Percentiles rank a stretch among this genome's conserved stretches.
Evolutionary conservation across 2,329 filamentous ascomycete genomes (phyloP).

Genomic region (Botrytis paeoniae): DNA sequence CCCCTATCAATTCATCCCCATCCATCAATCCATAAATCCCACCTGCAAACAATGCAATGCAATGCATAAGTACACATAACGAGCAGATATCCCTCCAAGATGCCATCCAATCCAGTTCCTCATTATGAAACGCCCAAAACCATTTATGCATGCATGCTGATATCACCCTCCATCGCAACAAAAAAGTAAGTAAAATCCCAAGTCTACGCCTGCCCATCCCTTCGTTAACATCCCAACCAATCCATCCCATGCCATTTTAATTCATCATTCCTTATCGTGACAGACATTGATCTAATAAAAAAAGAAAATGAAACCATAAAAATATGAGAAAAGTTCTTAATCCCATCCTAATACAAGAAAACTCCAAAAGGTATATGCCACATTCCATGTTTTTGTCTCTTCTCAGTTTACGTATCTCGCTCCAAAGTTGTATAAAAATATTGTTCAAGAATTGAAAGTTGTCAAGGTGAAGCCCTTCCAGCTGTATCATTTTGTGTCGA

Average conservation of each 20-base stretch:
- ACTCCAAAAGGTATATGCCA: constrained; percentile 13
- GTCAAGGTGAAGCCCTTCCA: neutral
- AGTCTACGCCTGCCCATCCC: neutral
- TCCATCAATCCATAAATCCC: neutral
- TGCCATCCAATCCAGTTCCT: neutral
- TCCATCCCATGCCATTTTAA: constrained; percentile 2
- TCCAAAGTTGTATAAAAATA: neutral
- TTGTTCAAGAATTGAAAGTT: constrained; percentile 3
- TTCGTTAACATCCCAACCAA: neutral
- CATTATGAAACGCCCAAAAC: neutral
- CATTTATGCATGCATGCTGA: neutral
- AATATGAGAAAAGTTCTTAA: constrained; percentile 10
- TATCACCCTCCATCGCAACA: neutral
- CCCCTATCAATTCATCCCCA: neutral
- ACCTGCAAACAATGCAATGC: neutral
- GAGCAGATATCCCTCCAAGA: neutral
- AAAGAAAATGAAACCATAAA: neutral
- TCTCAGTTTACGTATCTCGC: neutral
- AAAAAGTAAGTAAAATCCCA: neutral
- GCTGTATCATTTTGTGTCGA: neutral
- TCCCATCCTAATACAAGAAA: constrained; percentile 3
- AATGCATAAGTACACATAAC: neutral
- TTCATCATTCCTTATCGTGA: constrained; percentile 12
- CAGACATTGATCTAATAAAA: constrained; percentile 10
- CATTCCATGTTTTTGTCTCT: neutral